These are phyloP conservation scores for Lichtheimia ornata DNA, from an alignment of 371 early-diverging fungal species.

Conservation along the genomic window DNA sequence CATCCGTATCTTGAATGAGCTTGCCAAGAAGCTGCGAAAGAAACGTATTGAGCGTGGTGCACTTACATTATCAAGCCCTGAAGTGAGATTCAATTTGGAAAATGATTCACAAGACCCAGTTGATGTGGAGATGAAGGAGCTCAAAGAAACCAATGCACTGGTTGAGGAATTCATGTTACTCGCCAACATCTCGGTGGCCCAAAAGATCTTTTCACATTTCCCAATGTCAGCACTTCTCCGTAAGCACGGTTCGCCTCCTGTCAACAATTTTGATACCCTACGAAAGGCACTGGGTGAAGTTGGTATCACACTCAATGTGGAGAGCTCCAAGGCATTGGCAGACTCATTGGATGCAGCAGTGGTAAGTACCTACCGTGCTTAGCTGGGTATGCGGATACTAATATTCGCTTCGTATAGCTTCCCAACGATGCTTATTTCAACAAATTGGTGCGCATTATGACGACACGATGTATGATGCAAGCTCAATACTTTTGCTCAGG, in stretches of 20 bases:
- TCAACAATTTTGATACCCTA: conserved; percentile 76
- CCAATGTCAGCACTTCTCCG: conserved; percentile 94
- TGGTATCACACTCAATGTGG: conserved; percentile 37
- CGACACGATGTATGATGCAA: conserved; percentile 94
- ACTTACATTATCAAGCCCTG: conserved; percentile 82
- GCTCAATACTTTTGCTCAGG: conserved; percentile 91
- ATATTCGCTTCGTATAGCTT: conserved; percentile 27
- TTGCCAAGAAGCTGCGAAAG: conserved; percentile 88
- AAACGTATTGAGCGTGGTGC: conserved; percentile 80
- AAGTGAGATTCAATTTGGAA: conserved; percentile 87
- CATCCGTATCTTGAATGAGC: conserved; percentile 78
- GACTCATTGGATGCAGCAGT: conserved; percentile 82
- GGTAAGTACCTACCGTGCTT: conserved; percentile 26
- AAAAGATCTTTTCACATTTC: conserved; percentile 85
- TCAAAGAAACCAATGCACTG: conserved; percentile 94
- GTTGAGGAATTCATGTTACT: conserved; percentile 99
- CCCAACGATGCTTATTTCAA: conserved; percentile 86
- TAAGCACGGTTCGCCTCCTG: conserved; percentile 79
- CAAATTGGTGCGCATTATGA: conserved; percentile 87
- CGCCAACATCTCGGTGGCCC: conserved; percentile 97
- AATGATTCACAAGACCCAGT: conserved; percentile 90
- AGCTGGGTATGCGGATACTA: neutral
- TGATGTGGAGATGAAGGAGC: conserved; percentile 85
- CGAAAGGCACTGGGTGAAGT: conserved; percentile 70
- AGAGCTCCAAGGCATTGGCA: conserved; percentile 74